Percentiles rank a stretch among this genome's conserved stretches.
Conservation (phyloP, 768 basidiomycete species). For the Pleurotus eryngii region DNA sequence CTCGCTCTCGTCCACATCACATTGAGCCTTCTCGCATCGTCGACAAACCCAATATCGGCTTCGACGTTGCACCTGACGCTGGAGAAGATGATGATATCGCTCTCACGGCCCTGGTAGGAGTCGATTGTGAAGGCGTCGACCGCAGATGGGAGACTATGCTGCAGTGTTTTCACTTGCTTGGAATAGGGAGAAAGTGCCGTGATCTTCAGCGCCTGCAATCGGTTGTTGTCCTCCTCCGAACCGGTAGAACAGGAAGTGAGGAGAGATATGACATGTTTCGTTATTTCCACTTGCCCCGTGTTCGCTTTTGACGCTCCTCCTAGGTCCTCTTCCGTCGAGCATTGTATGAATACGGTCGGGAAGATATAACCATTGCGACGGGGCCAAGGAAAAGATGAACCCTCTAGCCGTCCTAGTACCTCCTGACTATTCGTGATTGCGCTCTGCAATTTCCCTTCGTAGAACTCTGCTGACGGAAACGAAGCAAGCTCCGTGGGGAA, state of each 20-base stretch:
- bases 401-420: constrained; percentile 32
- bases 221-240: constrained; percentile 11
- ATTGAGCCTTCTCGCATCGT: constrained; percentile 57
- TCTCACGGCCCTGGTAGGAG: constrained; percentile 67
- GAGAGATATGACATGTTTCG: constrained; percentile 43
- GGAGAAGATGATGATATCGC: constrained; percentile 63
- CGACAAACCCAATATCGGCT: constrained; percentile 63
- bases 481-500: constrained; percentile 54
- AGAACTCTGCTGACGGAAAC: constrained; percentile 65
- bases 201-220: constrained; percentile 25
- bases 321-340: constrained; percentile 54
- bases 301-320: constrained; percentile 62
- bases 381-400: constrained; percentile 60
- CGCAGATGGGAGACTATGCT: constrained; percentile 33
- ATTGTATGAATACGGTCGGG: constrained; percentile 59
- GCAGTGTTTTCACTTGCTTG: constrained; percentile 50
- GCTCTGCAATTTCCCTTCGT: constrained; percentile 50
- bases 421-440: constrained; percentile 35
- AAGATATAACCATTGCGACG: constrained; percentile 26
- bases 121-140: constrained; percentile 49
- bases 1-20: constrained; percentile 71
- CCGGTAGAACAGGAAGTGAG: constrained; percentile 27
- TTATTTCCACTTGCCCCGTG: constrained; percentile 51
- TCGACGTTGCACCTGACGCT: constrained; percentile 59
- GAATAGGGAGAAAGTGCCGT: constrained; percentile 60